Conservation (phyloP, 2,329 filamentous ascomycete species). For the Gremmenia infestans region DNA sequence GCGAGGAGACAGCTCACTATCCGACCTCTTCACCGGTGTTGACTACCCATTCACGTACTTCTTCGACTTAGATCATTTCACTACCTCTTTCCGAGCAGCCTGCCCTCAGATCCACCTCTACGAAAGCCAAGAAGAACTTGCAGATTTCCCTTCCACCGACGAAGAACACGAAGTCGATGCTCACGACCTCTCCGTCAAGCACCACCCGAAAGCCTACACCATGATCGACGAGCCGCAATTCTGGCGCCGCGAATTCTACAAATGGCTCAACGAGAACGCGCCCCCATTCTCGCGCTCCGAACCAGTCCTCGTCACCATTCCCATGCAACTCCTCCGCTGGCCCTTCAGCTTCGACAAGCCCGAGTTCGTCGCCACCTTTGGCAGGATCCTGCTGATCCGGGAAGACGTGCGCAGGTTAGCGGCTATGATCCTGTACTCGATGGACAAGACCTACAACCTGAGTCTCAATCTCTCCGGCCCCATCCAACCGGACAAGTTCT, state of each 20-base stretch:
- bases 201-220: background rate
- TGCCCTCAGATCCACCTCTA: slow-evolving; percentile 40
- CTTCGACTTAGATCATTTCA: slow-evolving; percentile 41
- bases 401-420: slow-evolving; percentile 34
- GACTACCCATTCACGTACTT: slow-evolving; percentile 36
- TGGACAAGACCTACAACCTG: slow-evolving; percentile 21
- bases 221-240: background rate
- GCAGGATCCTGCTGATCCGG: slow-evolving; percentile 38
- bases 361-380: slow-evolving; percentile 38
- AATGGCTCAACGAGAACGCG: background rate
- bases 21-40: background rate
- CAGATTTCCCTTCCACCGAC: slow-evolving; percentile 26
- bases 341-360: slow-evolving; percentile 39
- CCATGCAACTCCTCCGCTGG: slow-evolving; percentile 19
- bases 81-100: slow-evolving; percentile 28
- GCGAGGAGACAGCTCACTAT: background rate
- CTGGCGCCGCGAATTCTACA: slow-evolving; percentile 1
- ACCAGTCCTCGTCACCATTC: background rate
- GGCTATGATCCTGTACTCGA: slow-evolving; percentile 27
- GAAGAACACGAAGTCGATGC: background rate
- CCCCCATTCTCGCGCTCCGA: background rate
- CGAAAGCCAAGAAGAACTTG: slow-evolving; percentile 33
- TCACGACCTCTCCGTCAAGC: background rate
- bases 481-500: slow-evolving; percentile 23
- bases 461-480: background rate